Percentiles rank a stretch among this genome's conserved stretches.
Evolutionary conservation across 2,329 filamentous ascomycete genomes (phyloP).

Genomic region (Zymoseptoria crescenta): DNA sequence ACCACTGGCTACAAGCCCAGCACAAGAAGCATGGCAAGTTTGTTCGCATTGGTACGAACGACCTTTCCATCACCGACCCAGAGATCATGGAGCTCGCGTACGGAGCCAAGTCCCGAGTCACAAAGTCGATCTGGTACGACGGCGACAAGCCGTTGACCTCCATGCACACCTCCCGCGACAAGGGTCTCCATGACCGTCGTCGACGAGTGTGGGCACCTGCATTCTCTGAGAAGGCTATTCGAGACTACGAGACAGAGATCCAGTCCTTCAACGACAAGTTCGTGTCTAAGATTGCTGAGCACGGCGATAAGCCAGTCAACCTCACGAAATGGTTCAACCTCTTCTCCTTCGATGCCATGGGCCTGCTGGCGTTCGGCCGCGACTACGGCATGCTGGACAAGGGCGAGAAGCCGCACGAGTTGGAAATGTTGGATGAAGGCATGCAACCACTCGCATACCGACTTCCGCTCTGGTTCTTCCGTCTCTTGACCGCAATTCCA

Average conservation of each 20-base stretch:
- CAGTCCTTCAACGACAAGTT: constrained; percentile 32
- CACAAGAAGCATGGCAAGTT: constrained; percentile 31
- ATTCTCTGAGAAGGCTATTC: constrained; percentile 35
- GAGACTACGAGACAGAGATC: constrained; percentile 37
- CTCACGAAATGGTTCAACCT: constrained; percentile 36
- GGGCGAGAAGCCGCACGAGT: constrained; percentile 29
- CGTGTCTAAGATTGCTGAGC: constrained; percentile 26
- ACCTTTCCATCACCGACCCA: constrained; percentile 32
- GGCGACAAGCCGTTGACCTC: constrained; percentile 28
- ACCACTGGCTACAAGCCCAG: constrained; percentile 24
- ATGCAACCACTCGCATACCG: constrained; percentile 26
- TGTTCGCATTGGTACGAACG: constrained; percentile 32
- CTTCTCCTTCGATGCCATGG: constrained; percentile 42
- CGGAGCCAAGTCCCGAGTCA: constrained; percentile 33
- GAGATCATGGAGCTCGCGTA: constrained; percentile 33
- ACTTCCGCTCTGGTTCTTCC: constrained; percentile 31
- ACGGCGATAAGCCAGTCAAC: constrained; percentile 28
- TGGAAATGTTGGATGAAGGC: constrained; percentile 32
- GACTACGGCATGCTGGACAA: constrained; percentile 35
- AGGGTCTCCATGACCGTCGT: constrained; percentile 32
- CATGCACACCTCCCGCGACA: constrained; percentile 35
- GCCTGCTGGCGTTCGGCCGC: constrained; percentile 37
- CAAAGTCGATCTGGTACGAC: constrained; percentile 38
- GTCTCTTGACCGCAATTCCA: constrained; percentile 30
- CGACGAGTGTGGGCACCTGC: constrained; percentile 36